Base-by-base conservation (phyloP, 495 filamentous ascomycete genomes). In the Aspergillus bridgeri region DNA sequence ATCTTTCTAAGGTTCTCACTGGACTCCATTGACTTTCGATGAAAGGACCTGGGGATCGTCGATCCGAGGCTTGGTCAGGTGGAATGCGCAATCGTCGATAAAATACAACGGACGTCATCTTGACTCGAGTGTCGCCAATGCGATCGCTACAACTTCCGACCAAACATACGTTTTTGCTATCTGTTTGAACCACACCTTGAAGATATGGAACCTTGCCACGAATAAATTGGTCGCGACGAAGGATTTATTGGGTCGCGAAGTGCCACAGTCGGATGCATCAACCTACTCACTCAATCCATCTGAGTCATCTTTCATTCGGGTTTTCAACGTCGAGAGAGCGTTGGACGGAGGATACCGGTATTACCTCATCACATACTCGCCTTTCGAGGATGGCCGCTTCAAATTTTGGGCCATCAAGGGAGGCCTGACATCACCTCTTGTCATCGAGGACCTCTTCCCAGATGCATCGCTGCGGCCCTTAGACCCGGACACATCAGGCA, bases 381-480 rank as follows among this genome's bases (percentile, higher is more conserved):
- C 94, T 8, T 78, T 91, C 64, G 85, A 89, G 57, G 78, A 91
- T 66, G 90, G 91, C 22, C 86, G 91, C 61, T 97, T 99, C 82
- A 98, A 97, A 71, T 92, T 99, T 72, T 99, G 92, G 91, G 86
- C 82, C 51, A 81, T 92, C 3, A 79, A 81, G 55, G 83, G 86
- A 17, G 81, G 86, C 24, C 77, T 85, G 45, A 80, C 81, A 29
- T 82, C 82, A 19, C 80, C 79, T 6, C 67, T 89, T 7, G 81
- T 84, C 9, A 78, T 96, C 18, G 77, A 80, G 52, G 92, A 96
- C 65, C 69, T 90, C 21, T 90, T 86, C 53, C 78, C 88, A 0
- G 78, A 81, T 21, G 53, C 72, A 13, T 68, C 70, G 5, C 78
- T 99, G 24, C 75, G 84, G 45, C 91, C 95, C 0, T 80, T 81